phyloP scores from a whole-genome alignment of 257 asterid species.

The Solanum phureja region DNA sequence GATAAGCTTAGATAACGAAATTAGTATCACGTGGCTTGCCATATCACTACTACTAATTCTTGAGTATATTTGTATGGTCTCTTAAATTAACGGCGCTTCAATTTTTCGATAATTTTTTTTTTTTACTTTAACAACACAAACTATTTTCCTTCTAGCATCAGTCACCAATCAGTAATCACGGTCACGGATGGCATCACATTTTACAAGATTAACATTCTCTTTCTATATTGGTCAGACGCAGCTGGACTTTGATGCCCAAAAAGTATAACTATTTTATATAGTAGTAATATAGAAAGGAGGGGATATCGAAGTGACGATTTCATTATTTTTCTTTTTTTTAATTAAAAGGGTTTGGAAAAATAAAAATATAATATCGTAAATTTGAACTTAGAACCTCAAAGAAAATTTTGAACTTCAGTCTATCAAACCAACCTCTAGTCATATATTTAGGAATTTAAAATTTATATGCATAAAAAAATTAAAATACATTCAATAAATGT shows the following conservation, averaged over 20 bases:
- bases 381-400: rapidly evolving
- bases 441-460: not conserved
- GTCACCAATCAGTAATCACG: not conserved
- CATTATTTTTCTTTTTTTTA: too few relatives aligned
- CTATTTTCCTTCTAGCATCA: not conserved
- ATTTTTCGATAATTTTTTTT: too few relatives aligned
- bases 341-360: too few relatives aligned
- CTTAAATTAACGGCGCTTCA: not conserved
- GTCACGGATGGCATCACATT: not conserved
- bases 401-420: too few relatives aligned
- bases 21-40: rapidly evolving
- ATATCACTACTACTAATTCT: too few relatives aligned
- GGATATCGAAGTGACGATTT: not conserved
- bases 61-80: rapidly evolving
- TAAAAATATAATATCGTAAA: too few relatives aligned
- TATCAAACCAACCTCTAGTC: too few relatives aligned
- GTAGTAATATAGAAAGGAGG: not conserved
- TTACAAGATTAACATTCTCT: not conserved
- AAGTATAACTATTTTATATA: not conserved
- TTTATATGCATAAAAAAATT: not conserved
- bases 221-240: not conserved
- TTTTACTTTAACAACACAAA: too few relatives aligned
- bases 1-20: too few relatives aligned
- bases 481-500: rapidly evolving
- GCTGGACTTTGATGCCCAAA: not conserved